Conservation (phyloP, 768 basidiomycete species). For the Sarcodon sp. region DNA sequence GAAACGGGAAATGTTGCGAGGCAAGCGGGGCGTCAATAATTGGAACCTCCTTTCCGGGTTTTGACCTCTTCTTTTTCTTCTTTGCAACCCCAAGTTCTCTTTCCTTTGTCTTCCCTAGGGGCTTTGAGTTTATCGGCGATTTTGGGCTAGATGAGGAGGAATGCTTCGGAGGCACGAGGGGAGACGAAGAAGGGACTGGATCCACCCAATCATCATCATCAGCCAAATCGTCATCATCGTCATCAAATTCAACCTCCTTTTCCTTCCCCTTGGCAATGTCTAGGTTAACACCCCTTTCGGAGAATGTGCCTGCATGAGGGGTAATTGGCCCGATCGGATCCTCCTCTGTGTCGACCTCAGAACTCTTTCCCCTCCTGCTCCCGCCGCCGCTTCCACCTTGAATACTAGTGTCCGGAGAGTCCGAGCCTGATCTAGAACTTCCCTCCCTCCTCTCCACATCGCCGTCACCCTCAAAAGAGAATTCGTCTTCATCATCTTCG, state of each 20-base stretch:
- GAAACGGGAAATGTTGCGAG: constrained; percentile 48
- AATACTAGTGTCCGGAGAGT: constrained; percentile 22
- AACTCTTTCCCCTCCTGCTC: constrained; percentile 14
- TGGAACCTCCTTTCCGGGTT: constrained; percentile 23
- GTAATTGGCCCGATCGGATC: constrained; percentile 62
- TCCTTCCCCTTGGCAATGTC: not conserved
- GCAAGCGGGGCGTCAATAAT: constrained; percentile 23
- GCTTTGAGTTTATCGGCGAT: constrained; percentile 6
- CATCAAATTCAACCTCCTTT: not conserved
- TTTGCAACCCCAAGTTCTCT: constrained; percentile 7
- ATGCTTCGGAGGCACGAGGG: constrained; percentile 1
- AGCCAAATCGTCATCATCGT: not conserved
- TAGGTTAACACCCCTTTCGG: not conserved
- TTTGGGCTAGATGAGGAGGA: not conserved
- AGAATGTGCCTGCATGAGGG: constrained; percentile 34
- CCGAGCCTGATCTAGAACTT: constrained; percentile 16
- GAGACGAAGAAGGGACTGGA: constrained; percentile 20
- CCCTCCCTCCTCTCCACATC: constrained; percentile 14
- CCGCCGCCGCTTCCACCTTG: constrained; percentile 22
- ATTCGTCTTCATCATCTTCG: constrained; percentile 36
- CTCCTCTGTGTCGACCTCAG: constrained; percentile 59
- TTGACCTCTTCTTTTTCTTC: constrained; percentile 25
- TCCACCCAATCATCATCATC: constrained; percentile 53
- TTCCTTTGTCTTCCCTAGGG: constrained; percentile 10
- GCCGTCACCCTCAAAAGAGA: constrained; percentile 22